Evolutionary conservation across 2,329 filamentous ascomycete species (phyloP).

Genomic region (Pyrenophora seminiperda): DNA sequence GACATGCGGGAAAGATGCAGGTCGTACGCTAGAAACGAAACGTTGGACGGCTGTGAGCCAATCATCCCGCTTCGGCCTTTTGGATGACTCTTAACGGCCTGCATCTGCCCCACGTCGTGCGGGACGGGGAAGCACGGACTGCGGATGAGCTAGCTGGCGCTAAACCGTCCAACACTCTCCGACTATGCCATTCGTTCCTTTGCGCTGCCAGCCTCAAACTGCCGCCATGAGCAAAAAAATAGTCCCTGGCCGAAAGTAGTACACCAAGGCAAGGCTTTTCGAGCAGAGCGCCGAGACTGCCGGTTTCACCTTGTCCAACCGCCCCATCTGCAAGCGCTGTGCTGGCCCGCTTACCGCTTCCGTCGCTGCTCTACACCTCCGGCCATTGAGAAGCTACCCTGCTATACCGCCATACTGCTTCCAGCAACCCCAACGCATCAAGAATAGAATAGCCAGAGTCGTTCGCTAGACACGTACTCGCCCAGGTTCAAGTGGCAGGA

Average conservation of each 20-base stretch:
- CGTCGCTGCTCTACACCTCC: slow-evolving; percentile 29
- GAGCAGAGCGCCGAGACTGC: slow-evolving; percentile 33
- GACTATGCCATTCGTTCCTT: slow-evolving; percentile 37
- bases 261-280: slow-evolving; percentile 14
- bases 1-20: slow-evolving; percentile 31
- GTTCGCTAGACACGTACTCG: slow-evolving; percentile 41
- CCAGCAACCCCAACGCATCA: slow-evolving; percentile 18
- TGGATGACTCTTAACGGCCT: slow-evolving; percentile 42
- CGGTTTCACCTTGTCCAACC: slow-evolving; percentile 47
- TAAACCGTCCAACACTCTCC: slow-evolving; percentile 37
- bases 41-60: slow-evolving; percentile 37
- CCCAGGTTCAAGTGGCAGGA: slow-evolving; percentile 30
- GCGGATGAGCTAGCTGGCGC: slow-evolving; percentile 33
- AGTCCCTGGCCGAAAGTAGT: slow-evolving; percentile 13
- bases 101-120: slow-evolving; percentile 25
- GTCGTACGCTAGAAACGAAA: slow-evolving; percentile 41
- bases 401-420: slow-evolving; percentile 24
- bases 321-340: slow-evolving; percentile 44
- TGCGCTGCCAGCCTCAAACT: slow-evolving; percentile 39
- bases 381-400: slow-evolving; percentile 35
- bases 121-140: slow-evolving; percentile 28
- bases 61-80: slow-evolving; percentile 20
- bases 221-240: slow-evolving; percentile 32
- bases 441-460: slow-evolving; percentile 33
- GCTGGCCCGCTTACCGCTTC: slow-evolving; percentile 31